phyloP scores from a whole-genome alignment of 2,329 filamentous ascomycete genomes.

The Verticillium nonalfalfae region DNA sequence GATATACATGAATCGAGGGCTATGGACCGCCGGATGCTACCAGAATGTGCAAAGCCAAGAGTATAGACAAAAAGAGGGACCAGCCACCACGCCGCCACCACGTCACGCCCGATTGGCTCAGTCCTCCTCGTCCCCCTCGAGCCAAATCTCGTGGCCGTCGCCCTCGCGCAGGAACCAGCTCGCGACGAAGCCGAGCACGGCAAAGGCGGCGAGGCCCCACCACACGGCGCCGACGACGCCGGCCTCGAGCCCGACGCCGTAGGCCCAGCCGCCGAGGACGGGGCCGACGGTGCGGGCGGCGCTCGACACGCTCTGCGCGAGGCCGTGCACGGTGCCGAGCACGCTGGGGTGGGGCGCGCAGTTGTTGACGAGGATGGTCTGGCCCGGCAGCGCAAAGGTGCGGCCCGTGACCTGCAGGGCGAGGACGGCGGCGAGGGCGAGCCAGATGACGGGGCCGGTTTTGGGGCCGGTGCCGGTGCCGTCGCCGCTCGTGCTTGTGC shows the following conservation, averaged over 20 bases:
- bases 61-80: too few species aligned
- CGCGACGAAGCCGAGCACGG: slow-evolving; percentile 39
- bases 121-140: slow-evolving; percentile 53
- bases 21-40: too few species aligned
- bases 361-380: slow-evolving; percentile 41
- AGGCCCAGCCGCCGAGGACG: slow-evolving; percentile 52
- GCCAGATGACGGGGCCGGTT: slow-evolving; percentile 55
- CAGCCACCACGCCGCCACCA: too few species aligned
- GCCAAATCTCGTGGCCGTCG: slow-evolving; percentile 57
- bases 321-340: slow-evolving; percentile 39
- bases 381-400: slow-evolving; percentile 51
- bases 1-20: too few species aligned
- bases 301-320: slow-evolving; percentile 53
- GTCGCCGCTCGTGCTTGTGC: too few species aligned
- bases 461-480: slow-evolving; percentile 25
- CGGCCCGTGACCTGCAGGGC: slow-evolving; percentile 59
- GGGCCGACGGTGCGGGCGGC: slow-evolving; percentile 55
- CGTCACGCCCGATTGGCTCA: not conserved
- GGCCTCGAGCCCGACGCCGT: slow-evolving; percentile 49
- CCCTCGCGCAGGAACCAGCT: slow-evolving; percentile 54
- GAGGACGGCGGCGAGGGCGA: slow-evolving; percentile 55
- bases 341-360: slow-evolving; percentile 41
- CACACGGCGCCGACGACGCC: slow-evolving; percentile 54
- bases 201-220: slow-evolving; percentile 47
- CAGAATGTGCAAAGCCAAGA: too few species aligned